A percentile compares a stretch with the other conserved stretches of the same genome.
phyloP scores from a whole-genome alignment of 1,284 basidiomycete genomes.

The Ustilago trichophora region DNA sequence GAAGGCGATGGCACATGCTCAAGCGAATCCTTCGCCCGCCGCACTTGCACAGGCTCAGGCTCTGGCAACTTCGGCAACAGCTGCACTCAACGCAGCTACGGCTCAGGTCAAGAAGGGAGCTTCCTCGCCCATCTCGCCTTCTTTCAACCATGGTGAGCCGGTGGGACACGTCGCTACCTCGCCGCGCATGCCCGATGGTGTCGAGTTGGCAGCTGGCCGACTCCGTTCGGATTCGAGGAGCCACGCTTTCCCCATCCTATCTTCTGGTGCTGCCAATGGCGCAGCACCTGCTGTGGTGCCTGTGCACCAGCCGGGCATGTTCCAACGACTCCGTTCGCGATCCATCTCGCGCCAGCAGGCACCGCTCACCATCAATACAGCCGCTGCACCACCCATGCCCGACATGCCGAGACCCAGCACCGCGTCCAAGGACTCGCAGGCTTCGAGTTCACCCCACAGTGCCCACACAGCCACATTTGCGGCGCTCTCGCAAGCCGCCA shows the following conservation, averaged over 20 bases:
- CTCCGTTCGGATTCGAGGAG: conserved; percentile 11
- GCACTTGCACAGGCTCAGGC: conserved; percentile 44
- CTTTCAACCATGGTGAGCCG: conserved; percentile 19
- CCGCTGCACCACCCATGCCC: conserved; percentile 32
- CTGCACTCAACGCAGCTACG: conserved; percentile 35
- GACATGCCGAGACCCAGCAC: conserved; percentile 30
- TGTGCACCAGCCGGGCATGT: conserved; percentile 15
- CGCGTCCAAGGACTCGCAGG: conserved; percentile 41
- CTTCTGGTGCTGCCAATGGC: conserved; percentile 2
- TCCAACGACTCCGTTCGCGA: conserved; percentile 26
- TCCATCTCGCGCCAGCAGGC: conserved; percentile 27
- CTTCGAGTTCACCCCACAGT: conserved; percentile 30
- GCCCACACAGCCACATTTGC: conserved; percentile 24
- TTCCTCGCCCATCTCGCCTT: conserved; percentile 24
- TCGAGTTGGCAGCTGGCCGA: conserved; percentile 10
- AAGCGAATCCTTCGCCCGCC: conserved; percentile 31
- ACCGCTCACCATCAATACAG: conserved; percentile 32
- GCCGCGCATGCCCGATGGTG: conserved; percentile 11
- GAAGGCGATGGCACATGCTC: conserved; percentile 40
- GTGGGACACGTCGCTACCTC: conserved; percentile 9
- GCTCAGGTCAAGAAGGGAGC: conserved; percentile 22
- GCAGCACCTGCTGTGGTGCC: conserved; percentile 9
- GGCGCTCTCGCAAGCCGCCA: conserved; percentile 18
- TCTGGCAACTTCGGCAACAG: conserved; percentile 35
- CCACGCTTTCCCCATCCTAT: conserved; percentile 8